phyloP scores from a whole-genome alignment of 2,329 filamentous ascomycete species.

The Didymosphaeria variabile region DNA sequence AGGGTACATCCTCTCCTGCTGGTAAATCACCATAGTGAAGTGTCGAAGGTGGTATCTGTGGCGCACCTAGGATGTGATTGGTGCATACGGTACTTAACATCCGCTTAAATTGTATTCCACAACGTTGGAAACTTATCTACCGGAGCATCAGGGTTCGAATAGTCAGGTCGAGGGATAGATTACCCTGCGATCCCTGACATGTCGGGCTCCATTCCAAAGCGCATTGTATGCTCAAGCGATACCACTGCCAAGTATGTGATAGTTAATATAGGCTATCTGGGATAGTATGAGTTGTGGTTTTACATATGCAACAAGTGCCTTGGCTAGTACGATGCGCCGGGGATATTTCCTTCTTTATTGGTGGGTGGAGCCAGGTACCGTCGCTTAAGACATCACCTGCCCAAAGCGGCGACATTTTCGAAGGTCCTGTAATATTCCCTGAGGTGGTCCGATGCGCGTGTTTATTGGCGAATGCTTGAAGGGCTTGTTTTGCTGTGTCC shows the following conservation, averaged over 20 bases:
- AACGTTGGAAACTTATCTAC: conserved; percentile 1
- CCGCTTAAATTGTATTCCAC: conserved; percentile 12
- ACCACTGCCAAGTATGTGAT: not conserved
- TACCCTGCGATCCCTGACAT: not conserved
- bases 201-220: not conserved
- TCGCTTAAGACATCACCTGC: conserved; percentile 20
- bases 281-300: not conserved
- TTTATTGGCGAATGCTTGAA: conserved; percentile 11
- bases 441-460: conserved; percentile 1
- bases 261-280: conserved; percentile 7
- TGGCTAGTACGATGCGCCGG: conserved; percentile 6
- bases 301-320: conserved; percentile 7
- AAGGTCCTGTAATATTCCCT: conserved; percentile 11
- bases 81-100: not conserved
- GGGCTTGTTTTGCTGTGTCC: conserved; percentile 3
- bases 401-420: conserved; percentile 6
- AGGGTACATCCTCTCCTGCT: not conserved
- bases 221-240: not conserved
- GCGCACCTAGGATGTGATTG: not conserved
- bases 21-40: conserved; percentile 5
- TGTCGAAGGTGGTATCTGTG: not conserved
- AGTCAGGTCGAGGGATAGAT: conserved; percentile 14
- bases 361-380: conserved; percentile 1
- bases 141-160: conserved; percentile 15
- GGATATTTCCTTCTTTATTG: not conserved